Base-by-base conservation (phyloP, 768 basidiomycete genomes). In the Gymnopilus junonius region DNA sequence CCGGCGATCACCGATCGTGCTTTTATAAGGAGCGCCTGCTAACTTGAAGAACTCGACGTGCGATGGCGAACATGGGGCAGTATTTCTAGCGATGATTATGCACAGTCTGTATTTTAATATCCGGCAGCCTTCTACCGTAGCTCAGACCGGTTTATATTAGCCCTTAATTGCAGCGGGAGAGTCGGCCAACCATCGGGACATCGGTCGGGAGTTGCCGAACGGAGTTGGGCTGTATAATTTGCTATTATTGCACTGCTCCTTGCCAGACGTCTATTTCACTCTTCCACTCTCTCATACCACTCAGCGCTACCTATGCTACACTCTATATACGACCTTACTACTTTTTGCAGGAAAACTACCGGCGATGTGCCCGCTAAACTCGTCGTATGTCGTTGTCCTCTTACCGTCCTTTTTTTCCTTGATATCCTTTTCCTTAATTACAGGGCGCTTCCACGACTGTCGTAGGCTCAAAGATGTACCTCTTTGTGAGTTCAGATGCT, bases 361-460 rank as follows among this genome's bases (percentile, higher is more conserved):
- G 95, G 94, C 48, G 90, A 94, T 83, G 89, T 95, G 21, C 94
- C 95, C 11, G 88, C 92, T 45, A 93, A 91, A 72, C 88, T 95
- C 45, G 92, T 96, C 62, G 93, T 93, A 80, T 62, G 92, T 83
- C 8, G 37, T 23, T 32, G 31, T n/a, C 60, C 39, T 50, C 34
- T 29, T 40, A 43, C 32, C 21, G 6, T 37, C 17, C 45, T 31
- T 63, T 23, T 42, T 17, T 21, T 50, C 37, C 20, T 21, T 43
- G 34, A 53, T 45, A 25, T 66, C 56, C 63, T 62, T 59, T 39
- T 61, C 58, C 55, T 58, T 23, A 3, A 64, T 62, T 62, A 46
- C 63, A 93, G 91, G 95, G 95, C 58, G 91, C 95, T 23, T 94
- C 93, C 8, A 93, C 93, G n/a, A 95, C 94, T 40, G 90, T 95